Conservation (phyloP, 768 basidiomycete genomes). For the Lyophyllum decastes region DNA sequence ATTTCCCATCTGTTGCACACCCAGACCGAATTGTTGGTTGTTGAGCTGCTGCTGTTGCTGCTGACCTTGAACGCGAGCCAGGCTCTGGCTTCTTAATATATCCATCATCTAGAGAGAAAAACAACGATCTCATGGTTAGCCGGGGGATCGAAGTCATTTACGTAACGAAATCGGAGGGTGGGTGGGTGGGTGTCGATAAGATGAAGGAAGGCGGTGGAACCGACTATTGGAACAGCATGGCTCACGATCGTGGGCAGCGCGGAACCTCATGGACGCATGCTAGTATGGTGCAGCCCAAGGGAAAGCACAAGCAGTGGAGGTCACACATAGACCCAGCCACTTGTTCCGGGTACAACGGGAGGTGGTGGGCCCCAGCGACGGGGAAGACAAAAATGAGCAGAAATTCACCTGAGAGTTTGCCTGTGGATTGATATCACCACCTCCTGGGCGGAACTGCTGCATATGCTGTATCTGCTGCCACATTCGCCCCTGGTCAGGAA, state of each 20-base stretch:
- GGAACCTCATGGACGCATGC: slow-evolving; percentile 9
- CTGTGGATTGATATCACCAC: slow-evolving; percentile 41
- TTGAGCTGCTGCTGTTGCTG: slow-evolving; percentile 32
- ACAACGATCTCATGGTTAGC: slow-evolving; percentile 23
- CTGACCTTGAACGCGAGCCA: slow-evolving; percentile 39
- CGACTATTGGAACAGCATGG: neutral
- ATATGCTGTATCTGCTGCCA: slow-evolving; percentile 61
- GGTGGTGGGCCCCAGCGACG: slow-evolving; percentile 1
- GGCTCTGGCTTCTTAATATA: slow-evolving; percentile 40
- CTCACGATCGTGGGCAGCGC: slow-evolving; percentile 11
- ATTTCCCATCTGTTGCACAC: slow-evolving; percentile 37
- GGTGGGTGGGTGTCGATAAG: slow-evolving; percentile 20
- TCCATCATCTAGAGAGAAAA: slow-evolving; percentile 42
- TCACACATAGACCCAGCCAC: slow-evolving; percentile 3
- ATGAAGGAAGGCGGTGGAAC: slow-evolving; percentile 9
- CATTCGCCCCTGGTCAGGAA: slow-evolving; percentile 52
- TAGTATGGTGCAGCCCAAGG: slow-evolving; percentile 11
- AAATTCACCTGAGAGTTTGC: slow-evolving; percentile 50
- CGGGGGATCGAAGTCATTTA: slow-evolving; percentile 16
- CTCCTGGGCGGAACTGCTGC: slow-evolving; percentile 45
- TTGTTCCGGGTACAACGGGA: slow-evolving; percentile 11
- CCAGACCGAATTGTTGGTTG: slow-evolving; percentile 44
- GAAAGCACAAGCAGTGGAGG: slow-evolving; percentile 5
- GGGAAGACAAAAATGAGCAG: slow-evolving; percentile 1
- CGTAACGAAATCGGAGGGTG: slow-evolving; percentile 19